phyloP scores from a whole-genome alignment of 2,329 filamentous ascomycete species.

The Amauroascus niger region DNA sequence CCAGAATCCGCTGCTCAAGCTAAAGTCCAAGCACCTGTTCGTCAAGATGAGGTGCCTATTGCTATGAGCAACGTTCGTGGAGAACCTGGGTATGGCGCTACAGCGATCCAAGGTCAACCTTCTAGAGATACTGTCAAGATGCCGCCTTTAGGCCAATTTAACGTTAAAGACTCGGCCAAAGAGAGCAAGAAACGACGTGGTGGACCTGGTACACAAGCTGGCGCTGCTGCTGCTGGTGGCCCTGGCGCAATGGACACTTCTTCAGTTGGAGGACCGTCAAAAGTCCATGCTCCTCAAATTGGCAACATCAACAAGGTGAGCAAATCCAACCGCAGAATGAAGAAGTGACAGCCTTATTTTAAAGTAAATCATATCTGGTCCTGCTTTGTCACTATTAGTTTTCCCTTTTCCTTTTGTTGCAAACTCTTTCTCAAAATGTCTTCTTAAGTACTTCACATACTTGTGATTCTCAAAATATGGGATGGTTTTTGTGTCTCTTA shows the following conservation, averaged over 20 bases:
- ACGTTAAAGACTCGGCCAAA: constrained; percentile 71
- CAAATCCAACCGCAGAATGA: constrained; percentile 15
- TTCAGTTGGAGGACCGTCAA: constrained; percentile 27
- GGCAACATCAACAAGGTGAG: constrained; percentile 45
- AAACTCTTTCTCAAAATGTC: no score
- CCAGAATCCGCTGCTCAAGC: constrained; percentile 73
- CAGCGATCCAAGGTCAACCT: constrained; percentile 42
- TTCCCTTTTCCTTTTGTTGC: no score
- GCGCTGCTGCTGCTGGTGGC: constrained; percentile 30
- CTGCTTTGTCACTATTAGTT: no score
- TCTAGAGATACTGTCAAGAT: constrained; percentile 54
- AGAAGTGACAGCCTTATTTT: background rate
- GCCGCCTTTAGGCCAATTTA: constrained; percentile 91
- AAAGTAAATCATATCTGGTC: no score
- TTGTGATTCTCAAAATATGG: no score
- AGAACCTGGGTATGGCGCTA: constrained; percentile 39
- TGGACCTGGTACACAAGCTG: constrained; percentile 36
- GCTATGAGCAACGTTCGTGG: constrained; percentile 51
- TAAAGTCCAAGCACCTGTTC: constrained; percentile 49
- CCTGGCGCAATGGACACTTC: constrained; percentile 26
- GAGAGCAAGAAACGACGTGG: constrained; percentile 82
- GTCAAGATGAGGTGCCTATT: constrained; percentile 61
- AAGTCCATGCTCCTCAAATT: constrained; percentile 31
- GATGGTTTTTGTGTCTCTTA: no score
- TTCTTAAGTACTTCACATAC: no score